Evolutionary conservation across 208 protist species (phyloP).

Genomic region (Lotmaria passim): DNA sequence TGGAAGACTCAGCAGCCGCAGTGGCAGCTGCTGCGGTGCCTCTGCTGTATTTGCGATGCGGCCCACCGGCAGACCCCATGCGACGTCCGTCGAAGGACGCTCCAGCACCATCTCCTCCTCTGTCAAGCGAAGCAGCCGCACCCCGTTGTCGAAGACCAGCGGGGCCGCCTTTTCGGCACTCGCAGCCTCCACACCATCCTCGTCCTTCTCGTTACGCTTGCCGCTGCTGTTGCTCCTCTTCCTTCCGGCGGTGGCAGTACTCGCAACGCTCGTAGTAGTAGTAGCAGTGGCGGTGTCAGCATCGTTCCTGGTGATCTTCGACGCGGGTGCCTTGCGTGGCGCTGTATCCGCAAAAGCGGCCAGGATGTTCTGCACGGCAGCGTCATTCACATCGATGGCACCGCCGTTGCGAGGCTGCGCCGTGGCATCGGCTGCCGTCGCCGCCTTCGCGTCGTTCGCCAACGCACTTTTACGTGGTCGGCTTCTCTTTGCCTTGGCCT

Average conservation of each 20-base stretch:
- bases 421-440: not conserved
- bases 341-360: not conserved
- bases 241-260: not conserved
- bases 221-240: not conserved
- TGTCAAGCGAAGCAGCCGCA: slow-evolving; percentile 46
- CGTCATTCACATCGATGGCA: not conserved
- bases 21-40: slow-evolving; percentile 19
- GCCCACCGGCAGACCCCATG: slow-evolving; percentile 60
- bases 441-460: not conserved
- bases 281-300: no score
- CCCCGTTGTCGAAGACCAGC: slow-evolving; percentile 58
- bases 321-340: no score
- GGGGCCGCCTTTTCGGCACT: slow-evolving; percentile 12
- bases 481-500: not conserved
- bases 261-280: not conserved
- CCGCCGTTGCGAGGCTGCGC: not conserved
- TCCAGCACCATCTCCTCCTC: slow-evolving; percentile 60
- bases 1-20: slow-evolving; percentile 27
- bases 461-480: not conserved
- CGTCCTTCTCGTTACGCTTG: no score
- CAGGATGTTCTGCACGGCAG: not conserved
- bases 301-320: no score
- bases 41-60: slow-evolving; percentile 20
- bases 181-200: not conserved
- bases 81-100: slow-evolving; percentile 39